Conservation (phyloP, 2,329 filamentous ascomycete genomes). For the Lachnellula cervina region DNA sequence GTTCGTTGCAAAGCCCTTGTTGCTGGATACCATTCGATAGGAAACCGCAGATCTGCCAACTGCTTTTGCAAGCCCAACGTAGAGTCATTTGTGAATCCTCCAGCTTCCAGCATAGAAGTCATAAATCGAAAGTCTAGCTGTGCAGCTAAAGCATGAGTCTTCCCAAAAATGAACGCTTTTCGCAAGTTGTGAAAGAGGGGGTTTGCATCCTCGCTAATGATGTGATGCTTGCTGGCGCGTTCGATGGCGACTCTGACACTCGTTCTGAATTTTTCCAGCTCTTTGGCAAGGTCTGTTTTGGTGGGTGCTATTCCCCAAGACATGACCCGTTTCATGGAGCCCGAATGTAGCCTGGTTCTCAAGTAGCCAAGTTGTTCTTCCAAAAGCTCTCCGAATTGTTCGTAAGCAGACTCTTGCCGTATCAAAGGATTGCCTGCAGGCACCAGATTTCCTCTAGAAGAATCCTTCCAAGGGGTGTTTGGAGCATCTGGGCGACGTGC, state of each 20-base stretch:
- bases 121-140: slow-evolving; percentile 64
- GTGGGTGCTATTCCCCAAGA: slow-evolving; percentile 17
- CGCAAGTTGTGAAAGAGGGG: slow-evolving; percentile 39
- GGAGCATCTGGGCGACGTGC: background rate
- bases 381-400: slow-evolving; percentile 2
- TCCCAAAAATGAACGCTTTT: slow-evolving; percentile 52
- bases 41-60: slow-evolving; percentile 80
- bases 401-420: slow-evolving; percentile 1
- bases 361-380: background rate
- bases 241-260: slow-evolving; percentile 10
- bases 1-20: slow-evolving; percentile 76
- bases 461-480: background rate
- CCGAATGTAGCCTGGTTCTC: background rate
- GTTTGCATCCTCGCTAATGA: slow-evolving; percentile 14
- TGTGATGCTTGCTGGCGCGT: slow-evolving; percentile 10
- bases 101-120: slow-evolving; percentile 53
- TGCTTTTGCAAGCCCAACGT: slow-evolving; percentile 44
- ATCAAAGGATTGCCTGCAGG: background rate
- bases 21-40: slow-evolving; percentile 85
- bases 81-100: slow-evolving; percentile 47
- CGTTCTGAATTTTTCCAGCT: slow-evolving; percentile 9
- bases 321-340: background rate
- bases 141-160: slow-evolving; percentile 45
- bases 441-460: background rate
- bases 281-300: slow-evolving; percentile 9